phyloP scores from a whole-genome alignment of 2,329 filamentous ascomycete genomes.

The Penicillium fuscoglaucum region DNA sequence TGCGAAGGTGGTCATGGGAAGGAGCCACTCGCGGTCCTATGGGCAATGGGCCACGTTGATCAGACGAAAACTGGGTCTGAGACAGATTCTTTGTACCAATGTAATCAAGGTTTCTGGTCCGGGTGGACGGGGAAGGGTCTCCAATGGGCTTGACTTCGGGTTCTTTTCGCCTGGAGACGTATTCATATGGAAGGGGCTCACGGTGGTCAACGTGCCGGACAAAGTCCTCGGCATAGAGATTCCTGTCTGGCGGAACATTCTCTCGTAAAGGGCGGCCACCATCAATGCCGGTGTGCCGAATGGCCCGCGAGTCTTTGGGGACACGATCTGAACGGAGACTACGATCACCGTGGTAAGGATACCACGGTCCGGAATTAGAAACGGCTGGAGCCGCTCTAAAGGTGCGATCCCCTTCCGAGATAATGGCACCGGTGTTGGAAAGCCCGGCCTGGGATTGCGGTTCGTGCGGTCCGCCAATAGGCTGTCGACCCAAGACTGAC shows the following conservation, averaged over 20 bases:
- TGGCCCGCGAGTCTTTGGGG: constrained; percentile 12
- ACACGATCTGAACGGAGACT: constrained; percentile 16
- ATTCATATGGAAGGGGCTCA: constrained; percentile 25
- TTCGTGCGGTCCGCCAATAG: constrained; percentile 17
- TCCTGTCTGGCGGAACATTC: constrained; percentile 24
- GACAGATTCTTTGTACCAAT: constrained; percentile 19
- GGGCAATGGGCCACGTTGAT: constrained; percentile 14
- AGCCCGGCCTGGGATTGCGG: constrained; percentile 18
- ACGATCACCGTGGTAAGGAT: constrained; percentile 21
- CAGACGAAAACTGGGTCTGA: constrained; percentile 12
- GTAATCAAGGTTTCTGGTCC: constrained; percentile 15
- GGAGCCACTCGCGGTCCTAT: constrained; percentile 13
- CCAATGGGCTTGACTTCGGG: constrained; percentile 15
- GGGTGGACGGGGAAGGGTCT: constrained; percentile 18
- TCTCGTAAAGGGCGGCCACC: constrained; percentile 19
- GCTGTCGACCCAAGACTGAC: constrained; percentile 20
- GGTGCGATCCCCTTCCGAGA: constrained; percentile 21
- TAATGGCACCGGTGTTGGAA: constrained; percentile 18
- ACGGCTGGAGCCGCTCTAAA: constrained; percentile 20
- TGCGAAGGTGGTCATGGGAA: constrained; percentile 20
- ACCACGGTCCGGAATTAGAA: constrained; percentile 17
- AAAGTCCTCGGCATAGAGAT: constrained; percentile 41
- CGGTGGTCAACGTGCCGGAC: constrained; percentile 36
- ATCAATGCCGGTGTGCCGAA: constrained; percentile 20
- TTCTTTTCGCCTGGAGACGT: constrained; percentile 19